Base-by-base conservation (phyloP, 306 rosid genomes). In the Acacia crassicarpa region DNA sequence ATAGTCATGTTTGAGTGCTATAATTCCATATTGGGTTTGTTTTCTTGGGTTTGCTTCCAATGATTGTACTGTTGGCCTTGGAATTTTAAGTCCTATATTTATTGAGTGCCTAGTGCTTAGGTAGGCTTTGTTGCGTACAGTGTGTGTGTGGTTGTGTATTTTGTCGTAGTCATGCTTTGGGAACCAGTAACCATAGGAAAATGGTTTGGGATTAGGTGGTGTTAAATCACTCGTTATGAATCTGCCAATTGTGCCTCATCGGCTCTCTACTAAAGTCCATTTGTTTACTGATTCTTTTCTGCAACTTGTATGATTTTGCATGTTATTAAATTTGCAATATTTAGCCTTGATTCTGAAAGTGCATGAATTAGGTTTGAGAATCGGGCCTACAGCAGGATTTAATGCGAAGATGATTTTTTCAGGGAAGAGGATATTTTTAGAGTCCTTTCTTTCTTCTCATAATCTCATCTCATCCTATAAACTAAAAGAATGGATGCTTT, bases 21-120 rank as follows among this genome's bases (percentile, higher is more conserved):
- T 74, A 20, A 56, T 56, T 56, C 23, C 20, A 40, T 80, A 23
- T 70, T 44, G 67, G 77, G 38, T 59, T 45, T 53, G 72, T 80
- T 79, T 77, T 49, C 66, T 70, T 66, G 84, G 71, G 72, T 78
- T 79, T 58, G 78, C 67, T 72, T 59, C 44, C 70, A 75, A 35
- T 48, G 32, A 38, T 45, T 62, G 41, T 62, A 35, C 5, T 38
- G 35, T 65, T 20, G 70, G 71, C 76, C 53, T 13, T 62, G 49
- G 44, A 40, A 15, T 66, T 48, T 49, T 20, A 32, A 53, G 45
- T 33, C 44, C 41, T 27, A 41, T 78, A 40, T 17, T 38, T 63
- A 30, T 38, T 41, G 30, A 25, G 43, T 35, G 68, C 38, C 33
- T 62, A 40, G 53, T 25, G 40, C 35, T 25, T 62, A 12, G 33